Evolutionary conservation across 176 grass and related monocot species (phyloP).

Genomic region (Cocos nucifera): DNA sequence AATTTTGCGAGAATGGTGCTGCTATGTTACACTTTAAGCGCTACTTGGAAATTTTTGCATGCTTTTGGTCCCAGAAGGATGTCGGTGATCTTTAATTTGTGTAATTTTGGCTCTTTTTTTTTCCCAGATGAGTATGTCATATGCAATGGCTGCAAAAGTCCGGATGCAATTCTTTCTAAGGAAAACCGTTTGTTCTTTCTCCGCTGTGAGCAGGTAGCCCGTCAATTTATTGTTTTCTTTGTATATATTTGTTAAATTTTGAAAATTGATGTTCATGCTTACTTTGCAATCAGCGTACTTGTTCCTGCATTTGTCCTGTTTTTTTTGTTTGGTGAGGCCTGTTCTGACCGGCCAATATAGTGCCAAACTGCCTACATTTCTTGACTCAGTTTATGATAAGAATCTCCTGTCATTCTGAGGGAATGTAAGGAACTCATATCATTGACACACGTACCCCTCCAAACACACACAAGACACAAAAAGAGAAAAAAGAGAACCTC

Average conservation of each 20-base stretch:
- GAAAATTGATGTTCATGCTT: too few relatives aligned
- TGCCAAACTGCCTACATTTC: constrained; percentile 36
- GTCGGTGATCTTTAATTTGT: background rate
- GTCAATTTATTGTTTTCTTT: background rate
- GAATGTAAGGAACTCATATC: too few relatives aligned
- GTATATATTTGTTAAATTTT: too few relatives aligned
- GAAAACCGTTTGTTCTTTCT: constrained; percentile 84
- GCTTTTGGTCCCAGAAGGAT: too few relatives aligned
- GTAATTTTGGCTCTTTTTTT: constrained; percentile 11
- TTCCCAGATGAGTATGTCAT: constrained; percentile 67
- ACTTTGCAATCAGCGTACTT: too few relatives aligned
- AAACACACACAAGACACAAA: too few relatives aligned
- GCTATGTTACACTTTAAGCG: too few relatives aligned
- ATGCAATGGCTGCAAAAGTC: constrained; percentile 86
- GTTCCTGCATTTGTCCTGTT: background rate
- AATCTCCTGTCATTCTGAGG: constrained; percentile 9
- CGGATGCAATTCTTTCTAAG: constrained; percentile 70
- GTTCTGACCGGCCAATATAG: constrained; percentile 17
- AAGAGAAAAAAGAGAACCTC: too few relatives aligned
- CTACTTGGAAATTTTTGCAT: too few relatives aligned
- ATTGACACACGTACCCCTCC: too few relatives aligned
- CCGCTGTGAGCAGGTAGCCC: constrained; percentile 75
- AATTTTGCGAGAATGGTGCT: too few relatives aligned
- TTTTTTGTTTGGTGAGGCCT: background rate
- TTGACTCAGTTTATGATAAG: constrained; percentile 25